These are phyloP conservation scores for Noccaea bulbosa DNA, from an alignment of 345 rosid species.

Conservation along the genomic window DNA sequence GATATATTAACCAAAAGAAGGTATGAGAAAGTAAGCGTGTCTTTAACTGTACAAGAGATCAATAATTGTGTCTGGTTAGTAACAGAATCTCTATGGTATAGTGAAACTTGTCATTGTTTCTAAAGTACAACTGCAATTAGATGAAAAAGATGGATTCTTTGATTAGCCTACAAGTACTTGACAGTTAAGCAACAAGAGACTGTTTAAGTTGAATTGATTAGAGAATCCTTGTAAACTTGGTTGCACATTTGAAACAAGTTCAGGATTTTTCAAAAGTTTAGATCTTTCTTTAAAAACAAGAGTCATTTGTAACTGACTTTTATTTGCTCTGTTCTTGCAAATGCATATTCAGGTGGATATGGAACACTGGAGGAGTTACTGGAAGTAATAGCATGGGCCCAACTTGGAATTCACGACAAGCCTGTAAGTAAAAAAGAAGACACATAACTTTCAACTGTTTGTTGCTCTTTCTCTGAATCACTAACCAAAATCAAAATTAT, in stretches of 20 bases:
- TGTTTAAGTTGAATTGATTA: neutral
- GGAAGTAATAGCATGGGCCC: slow-evolving; percentile 95
- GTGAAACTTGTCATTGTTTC: neutral
- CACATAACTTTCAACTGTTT: slow-evolving; percentile 29
- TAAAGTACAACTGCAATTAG: neutral
- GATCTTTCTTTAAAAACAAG: slow-evolving; percentile 25
- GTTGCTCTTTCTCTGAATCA: slow-evolving; percentile 30
- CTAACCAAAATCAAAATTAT: slow-evolving; percentile 3
- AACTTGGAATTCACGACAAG: slow-evolving; percentile 92
- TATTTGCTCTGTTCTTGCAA: slow-evolving; percentile 23
- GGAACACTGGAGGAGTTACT: slow-evolving; percentile 89
- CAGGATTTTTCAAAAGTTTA: slow-evolving; percentile 2
- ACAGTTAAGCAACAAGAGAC: neutral
- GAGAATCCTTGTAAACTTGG: neutral
- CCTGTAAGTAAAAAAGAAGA: slow-evolving; percentile 57
- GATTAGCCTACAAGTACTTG: neutral
- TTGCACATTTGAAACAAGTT: slow-evolving; percentile 17
- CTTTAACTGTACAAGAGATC: neutral
- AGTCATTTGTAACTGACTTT: neutral
- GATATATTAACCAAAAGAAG: too few species aligned
- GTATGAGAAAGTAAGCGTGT: too few species aligned
- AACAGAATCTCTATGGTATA: neutral
- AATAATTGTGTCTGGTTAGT: neutral
- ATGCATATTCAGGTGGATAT: slow-evolving; percentile 71
- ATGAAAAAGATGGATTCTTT: neutral